Evolutionary conservation across 1,139 yeast genomes (phyloP).

Genomic region (Eremothecium sinecaudum): DNA sequence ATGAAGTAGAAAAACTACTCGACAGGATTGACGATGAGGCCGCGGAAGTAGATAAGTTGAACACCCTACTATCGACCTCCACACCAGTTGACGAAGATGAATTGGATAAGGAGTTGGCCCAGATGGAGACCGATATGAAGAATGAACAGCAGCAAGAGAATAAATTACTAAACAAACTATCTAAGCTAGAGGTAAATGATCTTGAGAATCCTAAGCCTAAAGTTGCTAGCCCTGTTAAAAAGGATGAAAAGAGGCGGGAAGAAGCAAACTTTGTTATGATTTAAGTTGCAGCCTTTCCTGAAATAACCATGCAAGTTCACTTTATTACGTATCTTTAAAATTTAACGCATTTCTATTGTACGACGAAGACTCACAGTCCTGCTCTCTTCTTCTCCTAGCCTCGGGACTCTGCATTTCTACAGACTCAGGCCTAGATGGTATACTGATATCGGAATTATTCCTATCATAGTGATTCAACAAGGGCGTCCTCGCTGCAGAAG

Average conservation of each 20-base stretch:
- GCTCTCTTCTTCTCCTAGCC: conserved; percentile 17
- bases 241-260: too few species aligned
- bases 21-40: conserved; percentile 38
- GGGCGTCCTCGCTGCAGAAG: conserved; percentile 24
- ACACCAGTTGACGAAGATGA: conserved; percentile 27
- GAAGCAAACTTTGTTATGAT: too few species aligned
- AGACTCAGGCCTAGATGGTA: conserved; percentile 24
- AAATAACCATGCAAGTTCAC: too few species aligned
- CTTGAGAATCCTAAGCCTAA: neutral
- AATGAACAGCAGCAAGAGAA: conserved; percentile 1
- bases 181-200: conserved; percentile 2
- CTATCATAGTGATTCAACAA: conserved; percentile 12
- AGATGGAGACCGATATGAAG: conserved; percentile 13
- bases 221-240: neutral
- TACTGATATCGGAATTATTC: conserved; percentile 21
- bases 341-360: conserved; percentile 42
- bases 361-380: conserved; percentile 32
- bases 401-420: conserved; percentile 25
- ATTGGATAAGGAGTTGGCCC: conserved; percentile 33
- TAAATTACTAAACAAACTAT: neutral
- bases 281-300: too few species aligned
- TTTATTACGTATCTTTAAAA: conserved; percentile 35
- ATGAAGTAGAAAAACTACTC: conserved; percentile 35
- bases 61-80: conserved; percentile 31
- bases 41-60: conserved; percentile 31